These are phyloP conservation scores for Colletotrichum destructivum DNA, from an alignment of 2,329 filamentous ascomycete genomes.

Conservation along the genomic window DNA sequence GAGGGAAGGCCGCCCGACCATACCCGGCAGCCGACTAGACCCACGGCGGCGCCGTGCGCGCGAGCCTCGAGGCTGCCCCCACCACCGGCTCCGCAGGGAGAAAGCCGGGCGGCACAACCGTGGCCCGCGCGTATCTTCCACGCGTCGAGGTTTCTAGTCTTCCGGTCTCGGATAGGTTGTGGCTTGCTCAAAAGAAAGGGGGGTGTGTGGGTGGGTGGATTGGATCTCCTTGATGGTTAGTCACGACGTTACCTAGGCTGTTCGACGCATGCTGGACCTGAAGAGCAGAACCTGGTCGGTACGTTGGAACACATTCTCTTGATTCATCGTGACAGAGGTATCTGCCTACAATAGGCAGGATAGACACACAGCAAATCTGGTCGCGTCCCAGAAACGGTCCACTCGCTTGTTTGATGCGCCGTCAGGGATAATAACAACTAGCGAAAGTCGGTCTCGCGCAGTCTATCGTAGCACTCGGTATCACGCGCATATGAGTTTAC, in stretches of 20 bases:
- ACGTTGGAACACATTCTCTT: neutral
- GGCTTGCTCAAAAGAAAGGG: neutral
- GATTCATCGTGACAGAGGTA: neutral
- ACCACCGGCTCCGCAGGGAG: constrained; percentile 39
- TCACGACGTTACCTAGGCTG: constrained; percentile 4
- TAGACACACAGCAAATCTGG: constrained; percentile 1
- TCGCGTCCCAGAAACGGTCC: neutral
- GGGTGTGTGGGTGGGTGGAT: too few relatives aligned
- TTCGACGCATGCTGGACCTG: too few relatives aligned
- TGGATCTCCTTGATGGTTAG: constrained; percentile 2
- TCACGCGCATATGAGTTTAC: too few relatives aligned
- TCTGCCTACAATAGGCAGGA: neutral
- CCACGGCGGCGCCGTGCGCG: constrained; percentile 41
- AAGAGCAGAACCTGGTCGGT: neutral
- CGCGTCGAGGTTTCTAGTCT: neutral
- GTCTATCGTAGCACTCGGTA: constrained; percentile 9
- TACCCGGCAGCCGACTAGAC: constrained; percentile 31
- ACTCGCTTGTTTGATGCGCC: constrained; percentile 23
- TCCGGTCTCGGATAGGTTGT: neutral
- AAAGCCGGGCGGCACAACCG: constrained; percentile 38
- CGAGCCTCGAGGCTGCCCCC: constrained; percentile 38
- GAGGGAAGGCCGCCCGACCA: neutral
- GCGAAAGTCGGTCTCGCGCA: neutral
- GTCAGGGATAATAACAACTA: neutral
- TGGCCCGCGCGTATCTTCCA: constrained; percentile 22